A percentile compares a stretch with the other conserved stretches of the same genome.
phyloP scores from a whole-genome alignment of 2,329 filamentous ascomycete species.

The Colletotrichum truncatum region DNA sequence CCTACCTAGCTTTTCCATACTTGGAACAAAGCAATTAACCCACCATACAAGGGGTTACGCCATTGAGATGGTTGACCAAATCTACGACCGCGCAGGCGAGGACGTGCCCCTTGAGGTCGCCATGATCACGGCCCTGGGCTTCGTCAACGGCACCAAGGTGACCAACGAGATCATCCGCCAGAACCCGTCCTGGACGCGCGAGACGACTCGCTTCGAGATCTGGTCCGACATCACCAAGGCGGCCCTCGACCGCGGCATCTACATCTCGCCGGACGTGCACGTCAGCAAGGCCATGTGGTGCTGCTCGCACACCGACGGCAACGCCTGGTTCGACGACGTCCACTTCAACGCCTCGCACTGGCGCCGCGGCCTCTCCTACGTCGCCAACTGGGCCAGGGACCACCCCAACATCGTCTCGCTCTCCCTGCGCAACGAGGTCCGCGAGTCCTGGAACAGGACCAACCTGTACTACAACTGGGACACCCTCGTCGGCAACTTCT shows the following conservation, averaged over 20 bases:
- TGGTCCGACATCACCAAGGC: constrained; percentile 18
- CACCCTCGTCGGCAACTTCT: constrained; percentile 60
- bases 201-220: constrained; percentile 63
- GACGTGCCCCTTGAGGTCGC: constrained; percentile 51
- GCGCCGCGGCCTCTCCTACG: constrained; percentile 62
- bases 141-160: constrained; percentile 56
- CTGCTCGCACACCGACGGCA: constrained; percentile 58
- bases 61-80: constrained; percentile 65
- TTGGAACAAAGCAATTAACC: neutral
- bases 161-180: constrained; percentile 55
- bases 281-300: constrained; percentile 53
- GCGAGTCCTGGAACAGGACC: constrained; percentile 54
- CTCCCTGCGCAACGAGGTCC: constrained; percentile 67
- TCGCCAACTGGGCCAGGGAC: constrained; percentile 52
- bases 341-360: constrained; percentile 63
- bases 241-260: constrained; percentile 41
- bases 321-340: constrained; percentile 64
- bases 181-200: constrained; percentile 61
- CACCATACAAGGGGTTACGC: constrained; percentile 52
- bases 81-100: constrained; percentile 46
- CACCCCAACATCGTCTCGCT: constrained; percentile 38
- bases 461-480: constrained; percentile 44
- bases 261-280: constrained; percentile 51
- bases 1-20: neutral
- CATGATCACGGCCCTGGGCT: constrained; percentile 50